Evolutionary conservation across 768 basidiomycete species (phyloP), one percentile per base, ranked within the genome.

Genomic region (Hygrocybe punicea): DNA sequence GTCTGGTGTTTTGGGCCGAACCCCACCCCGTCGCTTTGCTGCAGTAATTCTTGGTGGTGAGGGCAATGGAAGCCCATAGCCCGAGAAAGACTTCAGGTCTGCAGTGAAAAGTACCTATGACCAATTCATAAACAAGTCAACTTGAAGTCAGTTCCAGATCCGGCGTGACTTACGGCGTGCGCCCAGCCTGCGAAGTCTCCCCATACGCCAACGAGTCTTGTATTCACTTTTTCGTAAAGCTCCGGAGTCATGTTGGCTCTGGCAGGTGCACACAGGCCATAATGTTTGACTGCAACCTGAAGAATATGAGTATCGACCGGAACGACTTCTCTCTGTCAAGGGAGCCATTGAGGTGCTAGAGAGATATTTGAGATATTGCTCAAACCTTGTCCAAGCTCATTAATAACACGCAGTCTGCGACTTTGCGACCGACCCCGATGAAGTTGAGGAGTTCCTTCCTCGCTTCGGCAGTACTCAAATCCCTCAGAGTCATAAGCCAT

Each of bases 241-340:
- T 82, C 86, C 0, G 89, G 85, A 0, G 85, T 86, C 85, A 95
- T 89, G 34, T 88, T 88, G 23, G 64, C 62, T 36, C 62, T 57
- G 10, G 39, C 52, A 36, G 51, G 25, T 9, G 71, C 71, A 6
- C 78, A 83, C 10, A 91, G 64, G 1, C 86, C 86, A 63, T 93
- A 91, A 64, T 90, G 76, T 66, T 89, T 92, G 21, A 79, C 73
- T 8, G 91, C 91, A 53, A 98, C 94, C 66, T 96, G 93, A 60
- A 89, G 78, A 25, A 99, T 90, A 67, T 99, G 97, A 0, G 95
- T 97, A 67, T 99, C 97, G 52, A 99, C 91, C 3, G 97, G 97
- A 8, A 98, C 82, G 14, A 94, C 86, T 61, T 92, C 88, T 64
- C 75, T 79, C 92, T 96, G 63, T 19, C 44, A n/a, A 44, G 47